Percentiles rank a stretch among this genome's conserved stretches.
Conservation (phyloP, 148 eudicot species). For the Persicaria maculosa region DNA sequence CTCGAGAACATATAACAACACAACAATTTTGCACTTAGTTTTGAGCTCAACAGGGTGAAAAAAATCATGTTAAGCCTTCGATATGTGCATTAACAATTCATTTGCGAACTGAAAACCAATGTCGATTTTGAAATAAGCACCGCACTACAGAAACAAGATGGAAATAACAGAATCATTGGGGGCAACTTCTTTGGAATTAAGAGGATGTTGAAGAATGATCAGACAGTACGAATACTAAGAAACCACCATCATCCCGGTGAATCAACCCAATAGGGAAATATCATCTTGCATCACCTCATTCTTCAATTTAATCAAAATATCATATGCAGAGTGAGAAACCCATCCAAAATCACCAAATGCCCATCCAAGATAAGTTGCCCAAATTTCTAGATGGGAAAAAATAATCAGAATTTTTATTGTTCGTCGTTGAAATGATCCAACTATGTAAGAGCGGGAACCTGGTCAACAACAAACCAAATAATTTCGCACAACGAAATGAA, state of each 20-base stretch:
- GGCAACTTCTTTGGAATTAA: background rate
- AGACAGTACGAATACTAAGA: slow-evolving; percentile 7
- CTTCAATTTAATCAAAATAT: background rate
- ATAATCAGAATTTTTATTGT: background rate
- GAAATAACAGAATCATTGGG: too few species aligned
- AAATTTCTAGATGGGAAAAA: background rate
- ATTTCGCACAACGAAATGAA: slow-evolving; percentile 10
- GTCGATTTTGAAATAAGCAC: too few species aligned
- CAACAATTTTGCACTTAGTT: background rate
- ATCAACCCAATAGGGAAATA: slow-evolving; percentile 7
- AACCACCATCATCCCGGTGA: slow-evolving; percentile 2
- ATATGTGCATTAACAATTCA: background rate
- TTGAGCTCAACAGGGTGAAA: background rate
- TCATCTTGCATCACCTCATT: slow-evolving; percentile 2
- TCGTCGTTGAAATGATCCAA: background rate
- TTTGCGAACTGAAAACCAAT: too few species aligned
- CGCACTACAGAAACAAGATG: too few species aligned
- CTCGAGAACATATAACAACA: background rate
- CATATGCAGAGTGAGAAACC: background rate
- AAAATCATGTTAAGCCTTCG: background rate
- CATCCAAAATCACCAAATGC: background rate
- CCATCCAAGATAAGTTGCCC: background rate
- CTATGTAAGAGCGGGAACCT: background rate
- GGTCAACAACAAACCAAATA: background rate
- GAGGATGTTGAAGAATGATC: background rate